A percentile compares a stretch with the other conserved stretches of the same genome.
These are phyloP conservation scores for Fusarium sp. DNA, from an alignment of 2,329 filamentous ascomycete genomes.

Conservation along the genomic window DNA sequence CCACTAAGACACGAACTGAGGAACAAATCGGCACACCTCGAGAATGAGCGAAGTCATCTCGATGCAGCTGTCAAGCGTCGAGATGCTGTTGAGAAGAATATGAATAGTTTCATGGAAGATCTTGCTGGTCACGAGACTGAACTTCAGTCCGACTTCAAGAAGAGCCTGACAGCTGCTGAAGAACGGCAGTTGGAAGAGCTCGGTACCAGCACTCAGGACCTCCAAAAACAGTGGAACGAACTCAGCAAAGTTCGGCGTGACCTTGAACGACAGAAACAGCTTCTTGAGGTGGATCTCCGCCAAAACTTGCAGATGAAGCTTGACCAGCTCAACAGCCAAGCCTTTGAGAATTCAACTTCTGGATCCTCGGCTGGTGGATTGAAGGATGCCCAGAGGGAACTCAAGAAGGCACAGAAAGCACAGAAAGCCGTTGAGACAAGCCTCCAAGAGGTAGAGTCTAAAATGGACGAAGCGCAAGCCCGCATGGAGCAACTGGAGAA, in stretches of 20 bases:
- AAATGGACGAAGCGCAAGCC: slow-evolving; percentile 70
- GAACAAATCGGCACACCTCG: slow-evolving; percentile 80
- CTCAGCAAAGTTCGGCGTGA: slow-evolving; percentile 81
- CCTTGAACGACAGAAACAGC: slow-evolving; percentile 84
- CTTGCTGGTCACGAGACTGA: slow-evolving; percentile 85
- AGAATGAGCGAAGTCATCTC: slow-evolving; percentile 80
- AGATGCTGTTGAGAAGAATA: slow-evolving; percentile 79
- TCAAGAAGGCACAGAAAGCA: slow-evolving; percentile 81
- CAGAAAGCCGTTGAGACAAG: slow-evolving; percentile 77
- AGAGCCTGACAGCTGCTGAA: slow-evolving; percentile 85
- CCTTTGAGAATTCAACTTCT: slow-evolving; percentile 75
- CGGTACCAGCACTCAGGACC: slow-evolving; percentile 76
- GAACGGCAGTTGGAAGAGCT: slow-evolving; percentile 84
- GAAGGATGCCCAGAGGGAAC: slow-evolving; percentile 84
- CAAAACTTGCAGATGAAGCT: slow-evolving; percentile 90
- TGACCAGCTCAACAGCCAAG: slow-evolving; percentile 85
- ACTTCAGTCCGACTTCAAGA: slow-evolving; percentile 90
- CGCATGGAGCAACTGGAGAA: slow-evolving; percentile 71
- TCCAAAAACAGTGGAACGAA: slow-evolving; percentile 84
- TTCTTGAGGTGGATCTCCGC: slow-evolving; percentile 88
- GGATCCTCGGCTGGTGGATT: slow-evolving; percentile 76
- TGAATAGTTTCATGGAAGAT: slow-evolving; percentile 83
- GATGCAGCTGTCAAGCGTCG: slow-evolving; percentile 76
- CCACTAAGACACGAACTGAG: slow-evolving; percentile 84
- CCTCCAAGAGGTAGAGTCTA: slow-evolving; percentile 80